Percentiles rank a stretch among this genome's conserved stretches.
Evolutionary conservation across 2,329 filamentous ascomycete species (phyloP).

Genomic region (Ceratocystis variospora): DNA sequence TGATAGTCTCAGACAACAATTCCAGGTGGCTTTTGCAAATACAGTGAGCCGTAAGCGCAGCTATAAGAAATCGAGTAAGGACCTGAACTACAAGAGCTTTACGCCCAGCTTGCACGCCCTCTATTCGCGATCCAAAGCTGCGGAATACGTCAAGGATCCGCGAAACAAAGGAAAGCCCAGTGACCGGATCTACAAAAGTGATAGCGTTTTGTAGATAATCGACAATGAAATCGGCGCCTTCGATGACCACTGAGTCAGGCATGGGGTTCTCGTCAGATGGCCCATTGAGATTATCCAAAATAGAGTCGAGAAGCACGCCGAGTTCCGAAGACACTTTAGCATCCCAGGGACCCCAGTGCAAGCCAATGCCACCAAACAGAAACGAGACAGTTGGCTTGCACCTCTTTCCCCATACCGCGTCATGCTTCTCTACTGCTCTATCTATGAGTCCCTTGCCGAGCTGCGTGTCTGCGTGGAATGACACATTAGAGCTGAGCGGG

Average conservation of each 20-base stretch:
- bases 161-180: constrained; percentile 31
- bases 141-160: constrained; percentile 33
- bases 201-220: constrained; percentile 35
- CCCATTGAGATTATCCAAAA: constrained; percentile 34
- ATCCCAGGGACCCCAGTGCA: constrained; percentile 45
- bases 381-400: constrained; percentile 30
- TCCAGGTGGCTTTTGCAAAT: constrained; percentile 30
- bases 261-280: constrained; percentile 13
- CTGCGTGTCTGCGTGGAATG: constrained; percentile 46
- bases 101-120: constrained; percentile 22
- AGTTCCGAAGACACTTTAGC: constrained; percentile 46
- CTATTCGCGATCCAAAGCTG: constrained; percentile 27
- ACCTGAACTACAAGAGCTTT: constrained; percentile 27
- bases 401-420: constrained; percentile 22
- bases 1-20: constrained; percentile 28
- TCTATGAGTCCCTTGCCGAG: constrained; percentile 41
- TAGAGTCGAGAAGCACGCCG: constrained; percentile 46
- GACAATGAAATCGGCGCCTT: constrained; percentile 34
- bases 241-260: constrained; percentile 23
- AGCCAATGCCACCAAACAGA: constrained; percentile 34
- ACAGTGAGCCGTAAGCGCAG: constrained; percentile 22
- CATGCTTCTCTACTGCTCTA: constrained; percentile 27
- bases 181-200: constrained; percentile 27
- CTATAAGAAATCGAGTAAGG: constrained; percentile 28
- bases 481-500: constrained; percentile 41